A percentile compares a stretch with the other conserved stretches of the same genome.
Conservation (phyloP, 768 basidiomycete genomes). For the Auricularia sp. region DNA sequence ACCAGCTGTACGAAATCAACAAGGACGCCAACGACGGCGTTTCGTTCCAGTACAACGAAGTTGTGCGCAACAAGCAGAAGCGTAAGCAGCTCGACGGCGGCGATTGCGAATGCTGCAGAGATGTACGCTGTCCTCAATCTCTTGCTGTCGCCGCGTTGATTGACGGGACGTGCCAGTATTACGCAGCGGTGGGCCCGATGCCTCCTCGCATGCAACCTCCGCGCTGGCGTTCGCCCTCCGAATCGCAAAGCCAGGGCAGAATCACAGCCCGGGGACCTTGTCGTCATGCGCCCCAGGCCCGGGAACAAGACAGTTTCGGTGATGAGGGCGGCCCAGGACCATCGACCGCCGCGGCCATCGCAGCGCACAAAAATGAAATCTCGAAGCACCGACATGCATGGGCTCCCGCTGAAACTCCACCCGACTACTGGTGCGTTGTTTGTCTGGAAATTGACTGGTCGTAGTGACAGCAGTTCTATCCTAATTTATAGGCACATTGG, state of each 20-base stretch:
- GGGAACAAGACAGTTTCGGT: too few species aligned
- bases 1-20: conserved; percentile 56
- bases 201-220: conserved; percentile 57
- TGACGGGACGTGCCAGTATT: conserved; percentile 45
- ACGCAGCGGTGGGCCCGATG: conserved; percentile 62
- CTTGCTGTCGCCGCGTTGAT: background rate
- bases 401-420: conserved; percentile 65
- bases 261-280: conserved; percentile 7
- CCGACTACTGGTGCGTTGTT: conserved; percentile 51
- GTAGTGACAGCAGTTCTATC: too few species aligned
- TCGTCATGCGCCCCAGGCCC: too few species aligned
- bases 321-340: conserved; percentile 17
- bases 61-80: conserved; percentile 56
- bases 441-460: too few species aligned
- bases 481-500: conserved; percentile 48
- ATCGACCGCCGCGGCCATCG: conserved; percentile 19
- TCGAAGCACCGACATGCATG: conserved; percentile 66
- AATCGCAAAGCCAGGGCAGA: conserved; percentile 14
- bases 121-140: conserved; percentile 33
- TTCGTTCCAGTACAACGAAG: conserved; percentile 62
- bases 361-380: conserved; percentile 56
- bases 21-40: conserved; percentile 54
- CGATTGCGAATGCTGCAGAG: conserved; percentile 76
- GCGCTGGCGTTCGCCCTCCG: conserved; percentile 56
- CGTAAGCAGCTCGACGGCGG: conserved; percentile 58